Evolutionary conservation across 257 asterid genomes (phyloP).

Genomic region (Ocimum tenuiflorum): DNA sequence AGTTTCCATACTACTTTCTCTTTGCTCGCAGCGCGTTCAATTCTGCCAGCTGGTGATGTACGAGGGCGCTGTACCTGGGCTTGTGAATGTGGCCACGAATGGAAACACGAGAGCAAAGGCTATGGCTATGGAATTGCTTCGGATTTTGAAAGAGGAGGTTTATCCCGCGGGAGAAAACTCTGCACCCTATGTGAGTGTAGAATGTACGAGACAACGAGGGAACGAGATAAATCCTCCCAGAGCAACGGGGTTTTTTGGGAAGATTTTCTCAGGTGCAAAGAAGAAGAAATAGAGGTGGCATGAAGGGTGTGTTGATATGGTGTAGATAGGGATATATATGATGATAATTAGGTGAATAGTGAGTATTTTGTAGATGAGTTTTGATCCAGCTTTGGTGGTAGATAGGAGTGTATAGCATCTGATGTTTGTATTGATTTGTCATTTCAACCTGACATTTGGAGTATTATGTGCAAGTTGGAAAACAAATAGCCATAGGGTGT

Average conservation of each 20-base stretch:
- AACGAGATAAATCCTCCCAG: slow-evolving; percentile 29
- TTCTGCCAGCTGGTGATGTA: slow-evolving; percentile 56
- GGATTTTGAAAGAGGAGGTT: slow-evolving; percentile 47
- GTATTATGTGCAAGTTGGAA: no score
- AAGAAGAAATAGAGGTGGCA: slow-evolving; percentile 22
- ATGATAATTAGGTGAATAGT: background rate
- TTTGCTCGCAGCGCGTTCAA: slow-evolving; percentile 46
- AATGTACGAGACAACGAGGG: slow-evolving; percentile 5
- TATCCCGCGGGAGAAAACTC: slow-evolving; percentile 22
- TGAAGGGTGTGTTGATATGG: background rate
- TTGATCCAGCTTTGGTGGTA: slow-evolving; percentile 17
- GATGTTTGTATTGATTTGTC: background rate
- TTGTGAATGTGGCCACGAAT: slow-evolving; percentile 39
- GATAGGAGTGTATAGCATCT: background rate
- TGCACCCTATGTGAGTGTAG: slow-evolving; percentile 13
- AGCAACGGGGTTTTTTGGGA: slow-evolving; percentile 35
- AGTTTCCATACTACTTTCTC: slow-evolving; percentile 52
- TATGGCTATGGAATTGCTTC: slow-evolving; percentile 61
- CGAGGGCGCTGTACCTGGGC: slow-evolving; percentile 64
- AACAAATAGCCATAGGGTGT: no score
- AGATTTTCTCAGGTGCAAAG: slow-evolving; percentile 37
- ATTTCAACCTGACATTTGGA: no score
- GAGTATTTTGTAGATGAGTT: slow-evolving; percentile 16
- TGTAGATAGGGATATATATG: slow-evolving; percentile 5
- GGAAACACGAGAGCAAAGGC: slow-evolving; percentile 54